phyloP scores from a whole-genome alignment of 345 rosid species.

The Lepidium africanum region DNA sequence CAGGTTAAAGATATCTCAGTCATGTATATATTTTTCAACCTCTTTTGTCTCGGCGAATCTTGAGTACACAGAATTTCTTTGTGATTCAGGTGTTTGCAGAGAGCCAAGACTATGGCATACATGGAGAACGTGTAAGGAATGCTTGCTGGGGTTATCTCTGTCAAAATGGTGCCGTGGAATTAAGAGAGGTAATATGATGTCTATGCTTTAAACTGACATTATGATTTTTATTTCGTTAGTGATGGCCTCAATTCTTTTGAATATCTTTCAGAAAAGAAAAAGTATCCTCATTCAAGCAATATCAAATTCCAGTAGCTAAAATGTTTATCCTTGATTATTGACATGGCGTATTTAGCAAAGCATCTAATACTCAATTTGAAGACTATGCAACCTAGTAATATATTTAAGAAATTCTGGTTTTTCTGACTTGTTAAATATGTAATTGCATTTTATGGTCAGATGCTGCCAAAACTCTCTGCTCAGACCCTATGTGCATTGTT shows the following conservation, averaged over 20 bases:
- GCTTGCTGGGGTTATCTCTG: conserved; percentile 99
- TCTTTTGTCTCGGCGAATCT: neutral
- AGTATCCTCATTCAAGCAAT: neutral
- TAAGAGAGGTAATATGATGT: conserved; percentile 61
- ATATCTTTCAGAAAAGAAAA: neutral
- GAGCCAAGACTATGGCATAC: conserved; percentile 91
- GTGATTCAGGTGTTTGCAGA: conserved; percentile 80
- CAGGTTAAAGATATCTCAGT: conserved; percentile 51
- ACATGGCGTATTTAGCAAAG: neutral
- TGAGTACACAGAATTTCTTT: conserved; percentile 3
- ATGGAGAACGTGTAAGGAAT: conserved; percentile 94
- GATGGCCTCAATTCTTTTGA: neutral
- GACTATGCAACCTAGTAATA: neutral
- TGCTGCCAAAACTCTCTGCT: conserved; percentile 87
- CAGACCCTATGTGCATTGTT: conserved; percentile 87
- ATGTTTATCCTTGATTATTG: neutral
- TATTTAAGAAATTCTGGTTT: neutral
- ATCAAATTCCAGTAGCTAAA: neutral
- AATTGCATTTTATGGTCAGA: conserved; percentile 35
- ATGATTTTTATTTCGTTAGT: neutral
- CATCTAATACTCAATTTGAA: neutral
- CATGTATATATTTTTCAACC: neutral
- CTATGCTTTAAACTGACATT: neutral
- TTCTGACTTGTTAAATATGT: conserved; percentile 10
- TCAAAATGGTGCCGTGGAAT: conserved; percentile 86